Base-by-base conservation (phyloP, 1,284 basidiomycete species). In the Irpex sp. region DNA sequence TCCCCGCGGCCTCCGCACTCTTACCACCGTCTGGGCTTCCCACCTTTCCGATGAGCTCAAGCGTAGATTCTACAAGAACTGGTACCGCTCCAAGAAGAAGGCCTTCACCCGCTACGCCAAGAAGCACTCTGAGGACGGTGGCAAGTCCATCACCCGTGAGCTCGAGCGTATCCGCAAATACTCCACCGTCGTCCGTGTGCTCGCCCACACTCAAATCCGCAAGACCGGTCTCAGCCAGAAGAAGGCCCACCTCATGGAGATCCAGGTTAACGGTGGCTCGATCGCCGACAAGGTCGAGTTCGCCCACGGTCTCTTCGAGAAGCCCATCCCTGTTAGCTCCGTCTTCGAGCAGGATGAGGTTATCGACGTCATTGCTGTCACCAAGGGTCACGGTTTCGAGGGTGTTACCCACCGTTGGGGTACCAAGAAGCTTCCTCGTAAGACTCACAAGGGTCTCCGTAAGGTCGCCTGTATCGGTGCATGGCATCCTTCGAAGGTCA, bases 11-110 rank as follows among this genome's bases (percentile, higher is more conserved):
- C 90, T 99, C 68, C 95, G 97, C 74, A 95, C 78, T 61, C 86
- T 84, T 73, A 92, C 81, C 79, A 97, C 80, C 71, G 93, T 87
- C 75, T 98, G 81, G 95, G 94, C 81, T 69, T 95, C 82, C 68
- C 91, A 86, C 78, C 91, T 84, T 72, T 94, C 83, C 66, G 94
- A 84, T 76, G 97, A 98, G 79, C 80, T 99, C 77, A 98, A 97
- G 84, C 94, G 97, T 77, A 90, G 97, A 74, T 98, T 99, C 92
- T 98, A 98, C 93, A 98, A 97, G 89, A 99, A 98, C 90, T 99
- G 97, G 97, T 99, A 99, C 88, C 91, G 94, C 73, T 97, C 94
- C 66, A 99, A 99, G 93, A 99, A 98, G 90, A 99, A 99, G 90
- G 97, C 97, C 57, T 98, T 98, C 88, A 98, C 97, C 74, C 90